Base-by-base conservation (phyloP, 2,329 filamentous ascomycete genomes). In the Cladosporium phlei region DNA sequence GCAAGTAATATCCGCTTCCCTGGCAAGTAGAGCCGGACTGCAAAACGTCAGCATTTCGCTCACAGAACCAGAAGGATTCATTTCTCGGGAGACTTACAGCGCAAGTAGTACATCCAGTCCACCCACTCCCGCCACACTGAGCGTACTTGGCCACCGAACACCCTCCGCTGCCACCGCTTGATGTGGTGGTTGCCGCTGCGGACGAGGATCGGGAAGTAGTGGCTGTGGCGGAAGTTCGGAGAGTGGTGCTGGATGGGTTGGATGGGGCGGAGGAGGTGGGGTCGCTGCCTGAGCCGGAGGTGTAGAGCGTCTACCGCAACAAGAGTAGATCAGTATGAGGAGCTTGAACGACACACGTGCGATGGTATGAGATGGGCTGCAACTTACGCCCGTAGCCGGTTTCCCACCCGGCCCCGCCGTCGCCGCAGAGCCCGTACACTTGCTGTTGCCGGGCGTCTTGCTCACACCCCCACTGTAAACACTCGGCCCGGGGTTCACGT, bases 401-500 rank as follows among this genome's bases (percentile, higher is more conserved):
- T 39, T 39, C 21, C 25, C 37, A 19, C 37, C 37, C 3, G 37
- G 37, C 4, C 35, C 38, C n/a, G 27, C 37, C 12, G 35, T 34
- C 7, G 45, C 45, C 9, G 45, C 45, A 11, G 40, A 32, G 12
- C 45, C 45, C 14, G 45, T 47, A 29, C 45, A 47, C 35, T 40
- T 40, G 14, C 28, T 21, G 21, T 33, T 40, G 16, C 27, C 28
- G 5, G 45, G 45, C 11, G 35, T 40, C 29, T 40, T 39, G 4
- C 35, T 34, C 11, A 47, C 37, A 17, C 45, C 45, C 6, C 45
- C 45, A 10, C 35, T 37, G 12, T 47, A 47, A 21, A 47, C 48
- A 28, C 40, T 39, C 11, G 51, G 51, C 12, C 51, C 51, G 8
- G 51, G 51, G 29, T 48, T 44, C 20, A 49, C 46, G 42, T 53